phyloP scores from a whole-genome alignment of 2,329 filamentous ascomycete genomes.

The Penicillium sp. region DNA sequence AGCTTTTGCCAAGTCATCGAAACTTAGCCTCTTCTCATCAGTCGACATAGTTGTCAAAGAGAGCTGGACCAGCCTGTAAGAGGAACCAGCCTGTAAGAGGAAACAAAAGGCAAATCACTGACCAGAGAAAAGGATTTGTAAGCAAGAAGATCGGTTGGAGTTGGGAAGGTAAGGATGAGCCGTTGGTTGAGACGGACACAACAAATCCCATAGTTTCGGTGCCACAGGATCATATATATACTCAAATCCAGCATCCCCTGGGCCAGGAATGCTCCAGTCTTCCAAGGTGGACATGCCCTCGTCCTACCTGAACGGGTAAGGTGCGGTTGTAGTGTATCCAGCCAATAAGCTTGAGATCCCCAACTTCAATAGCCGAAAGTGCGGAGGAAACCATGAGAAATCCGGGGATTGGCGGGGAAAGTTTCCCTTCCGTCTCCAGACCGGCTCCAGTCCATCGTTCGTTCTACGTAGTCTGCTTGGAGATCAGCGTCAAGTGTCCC shows the following conservation, averaged over 20 bases:
- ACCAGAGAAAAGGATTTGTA: not conserved
- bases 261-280: not conserved
- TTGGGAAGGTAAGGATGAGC: not conserved
- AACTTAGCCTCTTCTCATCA: conserved; percentile 7
- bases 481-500: not conserved
- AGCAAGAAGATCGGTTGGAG: not conserved
- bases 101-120: not conserved
- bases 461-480: not conserved
- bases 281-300: not conserved
- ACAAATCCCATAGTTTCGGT: not conserved
- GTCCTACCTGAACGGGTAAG: conserved; percentile 6
- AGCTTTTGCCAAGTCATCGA: conserved; percentile 12
- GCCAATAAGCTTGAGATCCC: conserved; percentile 15
- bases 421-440: conserved; percentile 7
- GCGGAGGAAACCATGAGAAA: conserved; percentile 13
- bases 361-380: conserved; percentile 20
- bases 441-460: conserved; percentile 1
- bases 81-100: not conserved
- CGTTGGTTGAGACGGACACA: not conserved
- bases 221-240: conserved; percentile 9
- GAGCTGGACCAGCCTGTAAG: not conserved
- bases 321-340: not conserved
- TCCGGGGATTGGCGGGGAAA: conserved; percentile 1
- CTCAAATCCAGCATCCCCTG: not conserved
- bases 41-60: not conserved